Evolutionary conservation across 352 stramenopile species (phyloP).

Genomic region (Phytophthora colocasiae): DNA sequence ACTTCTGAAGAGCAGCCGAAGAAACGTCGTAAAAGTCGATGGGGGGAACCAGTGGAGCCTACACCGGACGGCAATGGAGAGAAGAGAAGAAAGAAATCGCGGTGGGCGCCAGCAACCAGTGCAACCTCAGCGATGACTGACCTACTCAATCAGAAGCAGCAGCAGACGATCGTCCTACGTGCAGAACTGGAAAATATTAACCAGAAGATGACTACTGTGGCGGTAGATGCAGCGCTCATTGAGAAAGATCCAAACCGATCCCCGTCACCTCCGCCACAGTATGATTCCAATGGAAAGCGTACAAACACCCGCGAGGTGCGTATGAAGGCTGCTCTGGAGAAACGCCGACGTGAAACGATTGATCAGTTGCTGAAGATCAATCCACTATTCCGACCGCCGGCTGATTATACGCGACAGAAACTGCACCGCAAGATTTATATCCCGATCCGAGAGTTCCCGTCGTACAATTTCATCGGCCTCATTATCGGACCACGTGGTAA

Average conservation of each 20-base stretch:
- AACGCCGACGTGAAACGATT: constrained; percentile 93
- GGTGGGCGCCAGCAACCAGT: constrained; percentile 67
- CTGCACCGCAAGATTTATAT: constrained; percentile 97
- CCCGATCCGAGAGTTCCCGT: constrained; percentile 97
- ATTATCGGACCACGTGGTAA: constrained; percentile 99
- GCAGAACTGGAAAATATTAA: constrained; percentile 79
- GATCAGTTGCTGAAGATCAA: constrained; percentile 97
- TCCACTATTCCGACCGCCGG: constrained; percentile 84
- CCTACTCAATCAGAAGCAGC: constrained; percentile 64
- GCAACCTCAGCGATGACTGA: constrained; percentile 51
- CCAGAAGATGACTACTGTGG: constrained; percentile 81
- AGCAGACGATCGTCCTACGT: constrained; percentile 77
- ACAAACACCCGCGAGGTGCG: constrained; percentile 97
- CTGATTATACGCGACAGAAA: constrained; percentile 93
- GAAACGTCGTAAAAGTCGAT: constrained; percentile 87
- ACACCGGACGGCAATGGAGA: constrained; percentile 43
- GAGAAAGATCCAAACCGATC: constrained; percentile 91
- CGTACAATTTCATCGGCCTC: constrained; percentile 99
- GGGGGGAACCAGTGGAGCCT: constrained; percentile 72
- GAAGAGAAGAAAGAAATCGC: constrained; percentile 81
- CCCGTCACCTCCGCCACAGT: constrained; percentile 94
- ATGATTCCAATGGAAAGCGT: constrained; percentile 96
- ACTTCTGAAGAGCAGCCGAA: constrained; percentile 58
- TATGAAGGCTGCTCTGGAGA: constrained; percentile 93
- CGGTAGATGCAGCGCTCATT: constrained; percentile 74